Base-by-base conservation (phyloP, 2,329 filamentous ascomycete species). In the Colletotrichum truncatum region DNA sequence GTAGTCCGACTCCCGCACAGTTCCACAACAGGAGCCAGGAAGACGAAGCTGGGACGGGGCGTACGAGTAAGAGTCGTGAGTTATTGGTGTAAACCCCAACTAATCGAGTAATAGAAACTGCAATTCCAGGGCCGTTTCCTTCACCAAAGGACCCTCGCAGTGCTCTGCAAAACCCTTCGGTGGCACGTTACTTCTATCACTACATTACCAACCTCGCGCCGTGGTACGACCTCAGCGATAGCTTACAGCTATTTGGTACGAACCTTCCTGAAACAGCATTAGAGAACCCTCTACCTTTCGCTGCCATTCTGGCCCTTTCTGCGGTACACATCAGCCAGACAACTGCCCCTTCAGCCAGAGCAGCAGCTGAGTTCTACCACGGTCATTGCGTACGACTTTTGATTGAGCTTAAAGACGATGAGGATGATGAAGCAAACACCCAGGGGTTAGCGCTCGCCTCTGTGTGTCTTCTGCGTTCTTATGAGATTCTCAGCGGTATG, bases 201-300 rank as follows among this genome's bases (percentile, higher is more conserved):
- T 84, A 84, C 67, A 75, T 78, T 8, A 63, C 67, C 1, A 59
- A 71, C 36, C 70, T 84, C 16, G 80, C 82, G 1, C 70, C 73
- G 2, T 84, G 82, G 82, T 84, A 84, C 67, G 81, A 85, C 53
- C 75, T 85, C 7, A 81, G 79, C 46, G 82, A 84, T 59, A 60
- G 71, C 1, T 54, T 68, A 2, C 72, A 69, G 1, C 68, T 72
- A 4, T 84, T 84, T 32, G 72, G 70, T 6, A 74, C 70, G 4
- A 39, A 70, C 1, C 75, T 84, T 0, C 77, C 81, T 0, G 54
- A 67, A 5, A 61, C 74, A 8, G 78, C 82, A 1, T 70, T 82
- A 9, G 72, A 78, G 2, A 78, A 76, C 34, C 70, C 79, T 1
- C 71, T 84, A 0, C 72, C 84, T 2, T 80, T 85, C 68, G 77